phyloP scores from a whole-genome alignment of 352 stramenopile species.

The Globisporangium parvum region DNA sequence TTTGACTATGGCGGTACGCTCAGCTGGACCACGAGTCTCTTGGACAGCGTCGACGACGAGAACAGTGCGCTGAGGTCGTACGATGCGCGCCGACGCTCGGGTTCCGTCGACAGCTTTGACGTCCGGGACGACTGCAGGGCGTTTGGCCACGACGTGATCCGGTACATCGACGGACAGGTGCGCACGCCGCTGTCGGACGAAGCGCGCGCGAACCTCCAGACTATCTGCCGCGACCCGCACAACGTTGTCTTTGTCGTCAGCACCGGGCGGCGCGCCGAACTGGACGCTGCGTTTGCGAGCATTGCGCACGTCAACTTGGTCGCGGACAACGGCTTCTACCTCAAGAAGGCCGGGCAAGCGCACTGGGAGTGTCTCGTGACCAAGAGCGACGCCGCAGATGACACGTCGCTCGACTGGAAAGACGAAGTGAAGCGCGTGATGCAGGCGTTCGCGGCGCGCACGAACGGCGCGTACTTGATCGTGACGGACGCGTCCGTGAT shows the following conservation, averaged over 20 bases:
- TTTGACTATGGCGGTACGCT: conserved; percentile 98
- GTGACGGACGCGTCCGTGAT: conserved; percentile 95
- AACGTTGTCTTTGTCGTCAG: conserved; percentile 73
- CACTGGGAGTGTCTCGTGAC: conserved; percentile 63
- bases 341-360: conserved; percentile 29
- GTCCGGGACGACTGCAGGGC: neutral
- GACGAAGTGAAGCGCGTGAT: conserved; percentile 93
- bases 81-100: neutral
- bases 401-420: conserved; percentile 90
- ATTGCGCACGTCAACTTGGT: conserved; percentile 55
- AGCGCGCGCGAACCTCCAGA: conserved; percentile 40
- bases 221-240: conserved; percentile 45
- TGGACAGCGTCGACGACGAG: conserved; percentile 48
- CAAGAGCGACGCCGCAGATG: conserved; percentile 17
- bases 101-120: conserved; percentile 44
- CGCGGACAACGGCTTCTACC: conserved; percentile 63
- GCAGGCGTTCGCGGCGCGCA: conserved; percentile 95
- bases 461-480: conserved; percentile 97
- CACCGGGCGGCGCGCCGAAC: conserved; percentile 42
- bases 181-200: conserved; percentile 59
- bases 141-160: conserved; percentile 27
- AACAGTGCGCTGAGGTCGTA: neutral
- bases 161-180: conserved; percentile 64
- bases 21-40: conserved; percentile 55
- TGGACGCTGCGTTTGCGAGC: conserved; percentile 50